Base-by-base conservation (phyloP, 371 early-diverging fungal species). In the Mucor velutinosus region DNA sequence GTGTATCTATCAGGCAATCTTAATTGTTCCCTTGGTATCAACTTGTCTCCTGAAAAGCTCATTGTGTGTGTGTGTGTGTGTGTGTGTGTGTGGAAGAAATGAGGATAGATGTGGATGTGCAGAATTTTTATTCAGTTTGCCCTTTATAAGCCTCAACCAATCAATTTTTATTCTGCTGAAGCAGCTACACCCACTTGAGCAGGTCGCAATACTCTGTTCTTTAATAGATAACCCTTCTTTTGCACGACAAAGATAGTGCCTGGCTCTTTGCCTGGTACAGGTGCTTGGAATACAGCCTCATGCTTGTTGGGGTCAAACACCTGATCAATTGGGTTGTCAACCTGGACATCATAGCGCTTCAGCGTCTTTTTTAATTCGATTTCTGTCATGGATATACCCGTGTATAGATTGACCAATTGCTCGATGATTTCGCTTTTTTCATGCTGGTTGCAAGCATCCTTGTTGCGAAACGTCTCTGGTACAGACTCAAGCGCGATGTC, bases 161-260 rank as follows among this genome's bases (percentile, higher is more conserved):
- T 53, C 53, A 27, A 53, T 53, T 53, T 23, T 53, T 49, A 27
- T 63, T 62, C 17, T 58, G 19, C 23, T 55, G 81, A 78, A 33
- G 80, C 67, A 32, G 94, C 94, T 30, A 97, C 96, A 64, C 97
- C 95, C 30, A 97, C 97, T 76, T 96, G 93, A 27, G 97, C 94
- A 25, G 96, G 92, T 65, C 97, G 79, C 64, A 97, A 61, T 3
- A 96, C 89, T 49, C 94, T 86, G 55, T 90, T 94, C 66, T 94
- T 89, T 60, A 97, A 73, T 70, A 75, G 85, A 77, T 87, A 97
- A 5, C 97, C 97, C 37, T 81, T 74, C 84, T 96, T 97, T 70
- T 89, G 86, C 11, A 94, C 94, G 32, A 86, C 80, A 67, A 92
- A 84, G 30, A 97, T 82, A 8, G 89, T 87, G 8, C 95, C 95